These are phyloP conservation scores for Aureobasidium sp. DNA, from an alignment of 2,329 filamentous ascomycete genomes.

Conservation along the genomic window DNA sequence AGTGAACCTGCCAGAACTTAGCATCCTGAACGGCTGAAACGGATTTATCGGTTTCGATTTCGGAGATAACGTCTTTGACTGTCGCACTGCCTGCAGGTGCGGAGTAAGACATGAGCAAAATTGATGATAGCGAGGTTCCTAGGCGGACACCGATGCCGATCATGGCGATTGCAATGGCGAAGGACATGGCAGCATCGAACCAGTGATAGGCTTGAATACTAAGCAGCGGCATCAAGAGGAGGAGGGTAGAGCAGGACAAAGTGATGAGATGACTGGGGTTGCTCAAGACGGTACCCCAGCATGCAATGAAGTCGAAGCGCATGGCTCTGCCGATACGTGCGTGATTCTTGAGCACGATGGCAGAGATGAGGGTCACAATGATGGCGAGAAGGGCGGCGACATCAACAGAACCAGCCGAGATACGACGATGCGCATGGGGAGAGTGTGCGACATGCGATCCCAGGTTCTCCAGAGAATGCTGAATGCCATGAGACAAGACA, in stretches of 20 bases:
- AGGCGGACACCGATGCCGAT: conserved; percentile 77
- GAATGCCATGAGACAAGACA: conserved; percentile 85
- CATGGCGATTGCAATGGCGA: conserved; percentile 79
- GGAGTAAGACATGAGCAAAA: conserved; percentile 89
- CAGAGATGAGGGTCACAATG: conserved; percentile 73
- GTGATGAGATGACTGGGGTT: conserved; percentile 96
- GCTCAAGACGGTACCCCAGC: conserved; percentile 76
- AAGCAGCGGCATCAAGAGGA: conserved; percentile 75
- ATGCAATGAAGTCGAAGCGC: conserved; percentile 74
- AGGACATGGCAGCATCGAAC: conserved; percentile 76
- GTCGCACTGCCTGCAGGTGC: conserved; percentile 39
- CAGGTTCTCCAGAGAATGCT: conserved; percentile 76
- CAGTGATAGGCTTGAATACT: conserved; percentile 73
- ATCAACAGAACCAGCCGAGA: conserved; percentile 72
- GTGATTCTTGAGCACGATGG: conserved; percentile 82
- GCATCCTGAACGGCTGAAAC: conserved; percentile 79
- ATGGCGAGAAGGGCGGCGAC: conserved; percentile 76
- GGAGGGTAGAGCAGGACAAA: conserved; percentile 71
- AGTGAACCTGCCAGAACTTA: conserved; percentile 97
- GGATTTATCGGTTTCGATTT: conserved; percentile 73
- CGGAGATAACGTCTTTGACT: conserved; percentile 68
- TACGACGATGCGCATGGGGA: conserved; percentile 48
- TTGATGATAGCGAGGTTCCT: conserved; percentile 78
- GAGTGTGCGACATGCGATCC: conserved; percentile 64
- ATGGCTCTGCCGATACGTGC: conserved; percentile 86